A percentile compares a stretch with the other conserved stretches of the same genome.
Evolutionary conservation across 2,329 filamentous ascomycete species (phyloP).

Genomic region (Drechslerella coelobrocha): DNA sequence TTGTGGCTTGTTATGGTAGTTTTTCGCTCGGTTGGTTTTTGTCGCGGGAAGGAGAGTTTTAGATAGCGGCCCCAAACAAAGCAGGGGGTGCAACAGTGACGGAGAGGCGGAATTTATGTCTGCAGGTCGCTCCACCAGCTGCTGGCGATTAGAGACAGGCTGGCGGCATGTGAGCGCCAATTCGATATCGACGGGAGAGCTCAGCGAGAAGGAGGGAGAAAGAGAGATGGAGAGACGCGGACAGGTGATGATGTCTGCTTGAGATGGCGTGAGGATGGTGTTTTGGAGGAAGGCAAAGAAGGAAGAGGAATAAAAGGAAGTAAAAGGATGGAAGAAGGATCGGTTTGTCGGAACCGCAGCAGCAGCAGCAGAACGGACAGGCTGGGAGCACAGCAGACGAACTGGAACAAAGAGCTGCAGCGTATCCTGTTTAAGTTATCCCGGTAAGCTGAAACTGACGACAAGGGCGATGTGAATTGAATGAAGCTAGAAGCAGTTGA

Average conservation of each 20-base stretch:
- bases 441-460: not conserved
- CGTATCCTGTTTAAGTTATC: no score
- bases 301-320: constrained; percentile 1
- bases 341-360: not conserved
- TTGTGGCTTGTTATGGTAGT: no score
- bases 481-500: no score
- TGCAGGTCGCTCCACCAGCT: no score
- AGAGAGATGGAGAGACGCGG: not conserved
- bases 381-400: not conserved
- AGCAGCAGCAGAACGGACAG: not conserved
- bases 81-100: constrained; percentile 1
- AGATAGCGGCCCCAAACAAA: constrained; percentile 26
- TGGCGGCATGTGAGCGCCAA: not conserved
- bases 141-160: not conserved
- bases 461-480: no score
- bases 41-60: constrained; percentile 44
- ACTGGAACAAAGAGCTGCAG: not conserved
- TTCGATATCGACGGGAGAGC: constrained; percentile 4
- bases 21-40: constrained; percentile 14
- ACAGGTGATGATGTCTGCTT: constrained; percentile 6
- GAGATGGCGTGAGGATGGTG: constrained; percentile 45
- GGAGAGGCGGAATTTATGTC: not conserved
- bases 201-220: not conserved
- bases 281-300: constrained; percentile 19
- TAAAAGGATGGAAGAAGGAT: not conserved